Conservation (phyloP, 306 rosid species). For the Lotus japonicus region DNA sequence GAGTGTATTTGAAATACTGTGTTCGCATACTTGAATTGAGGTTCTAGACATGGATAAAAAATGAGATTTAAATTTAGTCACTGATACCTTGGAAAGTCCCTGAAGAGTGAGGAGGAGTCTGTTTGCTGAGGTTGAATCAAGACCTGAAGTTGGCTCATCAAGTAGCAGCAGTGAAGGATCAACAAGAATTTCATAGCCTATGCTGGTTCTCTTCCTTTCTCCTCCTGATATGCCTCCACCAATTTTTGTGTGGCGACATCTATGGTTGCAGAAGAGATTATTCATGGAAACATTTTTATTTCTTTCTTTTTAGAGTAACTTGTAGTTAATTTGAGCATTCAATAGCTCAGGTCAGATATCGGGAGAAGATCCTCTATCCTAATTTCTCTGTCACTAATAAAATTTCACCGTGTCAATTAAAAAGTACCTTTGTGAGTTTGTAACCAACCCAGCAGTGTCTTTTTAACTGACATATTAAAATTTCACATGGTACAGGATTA, state of each 20-base stretch:
- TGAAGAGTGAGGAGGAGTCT: conserved; percentile 74
- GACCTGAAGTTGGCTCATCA: conserved; percentile 96
- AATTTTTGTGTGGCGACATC: conserved; percentile 87
- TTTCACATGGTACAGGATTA: no score
- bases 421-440: no score
- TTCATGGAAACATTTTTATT: conserved; percentile 9
- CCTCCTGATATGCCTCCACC: conserved; percentile 98
- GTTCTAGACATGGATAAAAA: no score
- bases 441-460: no score
- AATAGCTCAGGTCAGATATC: neutral
- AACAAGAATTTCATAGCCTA: conserved; percentile 90
- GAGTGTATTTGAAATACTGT: no score
- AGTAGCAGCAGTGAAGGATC: conserved; percentile 88
- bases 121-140: conserved; percentile 86
- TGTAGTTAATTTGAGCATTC: conserved; percentile 7
- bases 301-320: neutral
- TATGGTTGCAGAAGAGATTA: conserved; percentile 28
- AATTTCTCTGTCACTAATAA: no score
- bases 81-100: conserved; percentile 75
- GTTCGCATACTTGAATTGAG: no score
- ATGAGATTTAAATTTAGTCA: neutral
- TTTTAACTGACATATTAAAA: no score
- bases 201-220: conserved; percentile 88
- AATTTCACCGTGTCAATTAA: no score
- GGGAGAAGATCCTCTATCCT: no score